Evolutionary conservation across 2,329 filamentous ascomycete genomes (phyloP).

Genomic region (Colletotrichum eremochloae): DNA sequence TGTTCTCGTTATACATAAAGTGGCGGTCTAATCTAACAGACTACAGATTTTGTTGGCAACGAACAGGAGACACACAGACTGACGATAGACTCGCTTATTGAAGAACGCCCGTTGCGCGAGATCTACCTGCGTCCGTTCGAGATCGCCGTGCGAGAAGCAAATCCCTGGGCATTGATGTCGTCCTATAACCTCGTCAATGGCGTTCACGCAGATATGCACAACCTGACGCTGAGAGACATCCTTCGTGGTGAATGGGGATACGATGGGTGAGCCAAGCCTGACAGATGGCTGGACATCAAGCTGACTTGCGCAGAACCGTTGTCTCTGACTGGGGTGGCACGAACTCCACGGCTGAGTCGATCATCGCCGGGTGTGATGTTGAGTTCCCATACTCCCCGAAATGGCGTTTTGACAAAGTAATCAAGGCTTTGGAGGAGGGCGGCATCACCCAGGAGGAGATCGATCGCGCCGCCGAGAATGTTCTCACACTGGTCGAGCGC

Average conservation of each 20-base stretch:
- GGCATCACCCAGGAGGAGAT: constrained; percentile 63
- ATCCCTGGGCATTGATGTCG: constrained; percentile 78
- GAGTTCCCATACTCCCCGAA: constrained; percentile 70
- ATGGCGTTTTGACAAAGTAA: constrained; percentile 69
- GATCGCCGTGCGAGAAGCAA: constrained; percentile 77
- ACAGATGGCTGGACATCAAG: neutral
- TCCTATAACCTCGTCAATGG: constrained; percentile 78
- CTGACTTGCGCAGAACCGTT: constrained; percentile 58
- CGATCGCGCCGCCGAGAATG: constrained; percentile 70
- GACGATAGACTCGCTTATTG: constrained; percentile 73
- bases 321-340: constrained; percentile 72
- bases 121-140: constrained; percentile 82
- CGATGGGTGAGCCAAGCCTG: constrained; percentile 61
- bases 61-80: constrained; percentile 79
- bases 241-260: constrained; percentile 74
- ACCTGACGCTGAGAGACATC: constrained; percentile 67
- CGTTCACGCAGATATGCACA: constrained; percentile 70
- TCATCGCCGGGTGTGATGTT: constrained; percentile 69
- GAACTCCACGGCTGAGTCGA: constrained; percentile 68
- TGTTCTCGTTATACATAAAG: constrained; percentile 25
- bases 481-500: constrained; percentile 70
- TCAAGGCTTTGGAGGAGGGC: constrained; percentile 65
- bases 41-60: constrained; percentile 75
- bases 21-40: constrained; percentile 15
- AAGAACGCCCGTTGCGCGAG: constrained; percentile 75